These are phyloP conservation scores for Aspergillus biplanus DNA, from an alignment of 495 filamentous ascomycete species.

Conservation along the genomic window DNA sequence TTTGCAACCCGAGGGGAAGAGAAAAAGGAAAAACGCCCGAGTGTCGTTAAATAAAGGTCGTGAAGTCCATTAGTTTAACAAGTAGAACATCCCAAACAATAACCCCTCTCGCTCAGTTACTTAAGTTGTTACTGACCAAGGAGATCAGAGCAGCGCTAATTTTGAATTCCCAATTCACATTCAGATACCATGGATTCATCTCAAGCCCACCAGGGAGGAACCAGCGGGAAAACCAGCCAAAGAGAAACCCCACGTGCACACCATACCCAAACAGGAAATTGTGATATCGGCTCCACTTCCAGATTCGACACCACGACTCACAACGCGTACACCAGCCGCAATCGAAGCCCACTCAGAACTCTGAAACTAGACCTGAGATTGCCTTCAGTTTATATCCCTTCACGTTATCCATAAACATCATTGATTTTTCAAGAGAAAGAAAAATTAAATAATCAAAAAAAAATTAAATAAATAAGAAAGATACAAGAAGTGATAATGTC, in stretches of 20 bases:
- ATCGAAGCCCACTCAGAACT: slow-evolving; percentile 3
- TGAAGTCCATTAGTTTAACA: no score
- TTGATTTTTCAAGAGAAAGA: background rate
- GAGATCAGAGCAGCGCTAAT: no score
- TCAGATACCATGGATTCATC: background rate
- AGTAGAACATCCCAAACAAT: no score
- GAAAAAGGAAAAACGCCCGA: background rate
- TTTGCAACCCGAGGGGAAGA: background rate
- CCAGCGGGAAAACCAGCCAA: background rate
- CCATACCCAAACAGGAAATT: slow-evolving; percentile 9
- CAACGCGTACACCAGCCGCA: slow-evolving; percentile 9
- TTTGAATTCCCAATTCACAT: background rate
- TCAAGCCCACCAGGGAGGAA: background rate
- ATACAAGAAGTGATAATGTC: slow-evolving; percentile 19
- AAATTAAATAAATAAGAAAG: background rate
- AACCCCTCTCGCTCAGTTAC: no score
- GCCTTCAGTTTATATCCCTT: background rate
- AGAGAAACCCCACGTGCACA: background rate
- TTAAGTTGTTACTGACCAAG: background rate
- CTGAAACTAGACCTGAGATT: slow-evolving; percentile 5
- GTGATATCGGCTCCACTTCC: slow-evolving; percentile 4
- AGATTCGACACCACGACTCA: background rate
- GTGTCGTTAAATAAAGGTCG: background rate
- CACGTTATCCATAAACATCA: background rate
- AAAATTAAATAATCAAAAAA: background rate